Percentiles rank a stretch among this genome's conserved stretches.
Evolutionary conservation across 306 rosid species (phyloP).

Genomic region (Purshia tridentata): DNA sequence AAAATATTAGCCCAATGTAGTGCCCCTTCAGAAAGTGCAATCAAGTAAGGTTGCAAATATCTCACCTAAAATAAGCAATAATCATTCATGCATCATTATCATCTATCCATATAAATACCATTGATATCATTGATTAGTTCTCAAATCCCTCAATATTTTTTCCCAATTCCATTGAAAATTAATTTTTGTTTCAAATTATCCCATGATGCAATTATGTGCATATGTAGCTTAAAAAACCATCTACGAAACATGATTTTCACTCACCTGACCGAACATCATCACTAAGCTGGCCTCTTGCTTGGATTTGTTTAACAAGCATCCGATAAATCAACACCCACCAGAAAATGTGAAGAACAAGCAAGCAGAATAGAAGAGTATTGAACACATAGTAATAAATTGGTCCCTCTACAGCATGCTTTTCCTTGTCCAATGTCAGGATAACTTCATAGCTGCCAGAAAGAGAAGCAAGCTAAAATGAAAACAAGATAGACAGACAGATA

Average conservation of each 20-base stretch:
- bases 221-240: slow-evolving; percentile 11
- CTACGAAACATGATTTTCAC: slow-evolving; percentile 22
- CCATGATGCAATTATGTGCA: neutral
- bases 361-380: slow-evolving; percentile 75
- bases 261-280: slow-evolving; percentile 98
- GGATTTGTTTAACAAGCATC: slow-evolving; percentile 89
- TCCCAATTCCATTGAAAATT: neutral
- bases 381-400: slow-evolving; percentile 77
- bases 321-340: slow-evolving; percentile 96
- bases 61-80: neutral
- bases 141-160: neutral
- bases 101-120: neutral
- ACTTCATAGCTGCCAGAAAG: slow-evolving; percentile 76
- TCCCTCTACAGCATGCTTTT: slow-evolving; percentile 54
- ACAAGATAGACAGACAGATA: neutral
- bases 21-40: neutral
- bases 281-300: slow-evolving; percentile 73
- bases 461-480: slow-evolving; percentile 16
- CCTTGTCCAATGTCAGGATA: slow-evolving; percentile 52
- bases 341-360: slow-evolving; percentile 74
- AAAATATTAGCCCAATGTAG: neutral
- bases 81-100: neutral
- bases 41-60: neutral
- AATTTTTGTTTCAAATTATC: neutral
- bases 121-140: neutral